A percentile compares a stretch with the other conserved stretches of the same genome.
Evolutionary conservation across 306 rosid genomes (phyloP).

Genomic region (Potentilla sterilis): DNA sequence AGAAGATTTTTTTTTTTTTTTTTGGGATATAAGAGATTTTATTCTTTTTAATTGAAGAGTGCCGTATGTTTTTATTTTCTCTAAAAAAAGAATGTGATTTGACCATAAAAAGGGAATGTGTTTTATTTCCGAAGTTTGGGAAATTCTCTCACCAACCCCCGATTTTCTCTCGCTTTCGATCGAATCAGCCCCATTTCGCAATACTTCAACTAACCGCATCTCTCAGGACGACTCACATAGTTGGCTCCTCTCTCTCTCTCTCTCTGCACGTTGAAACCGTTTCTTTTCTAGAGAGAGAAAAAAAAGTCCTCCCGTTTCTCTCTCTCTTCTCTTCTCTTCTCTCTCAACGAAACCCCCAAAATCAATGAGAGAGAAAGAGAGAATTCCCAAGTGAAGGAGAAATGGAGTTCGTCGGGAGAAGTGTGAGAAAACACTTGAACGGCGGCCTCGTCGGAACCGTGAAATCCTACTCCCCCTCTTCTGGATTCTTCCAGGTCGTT

Average conservation of each 20-base stretch:
- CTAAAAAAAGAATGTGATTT: no score
- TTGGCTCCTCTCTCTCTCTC: not conserved
- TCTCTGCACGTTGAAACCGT: conserved; percentile 40
- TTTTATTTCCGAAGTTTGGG: not conserved
- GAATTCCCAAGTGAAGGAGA: not conserved
- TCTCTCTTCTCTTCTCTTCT: not conserved
- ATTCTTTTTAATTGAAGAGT: no score
- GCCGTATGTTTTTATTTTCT: no score
- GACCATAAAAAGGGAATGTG: no score
- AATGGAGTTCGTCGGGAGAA: conserved; percentile 78
- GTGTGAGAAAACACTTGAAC: conserved; percentile 52
- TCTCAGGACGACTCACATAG: no score
- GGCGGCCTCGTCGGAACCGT: conserved; percentile 62
- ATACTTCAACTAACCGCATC: not conserved
- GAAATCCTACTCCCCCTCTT: conserved; percentile 60
- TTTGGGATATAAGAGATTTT: no score
- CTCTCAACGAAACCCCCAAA: not conserved
- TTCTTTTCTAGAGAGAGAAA: conserved; percentile 26
- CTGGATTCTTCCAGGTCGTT: conserved; percentile 58
- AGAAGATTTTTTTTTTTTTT: no score
- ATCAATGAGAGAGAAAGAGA: conserved; percentile 18
- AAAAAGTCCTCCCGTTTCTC: conserved; percentile 1
- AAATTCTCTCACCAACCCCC: not conserved
- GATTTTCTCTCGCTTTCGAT: no score
- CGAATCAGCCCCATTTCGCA: not conserved